phyloP scores from a whole-genome alignment of 148 eudicot species.

The Vaccinium darrowii region DNA sequence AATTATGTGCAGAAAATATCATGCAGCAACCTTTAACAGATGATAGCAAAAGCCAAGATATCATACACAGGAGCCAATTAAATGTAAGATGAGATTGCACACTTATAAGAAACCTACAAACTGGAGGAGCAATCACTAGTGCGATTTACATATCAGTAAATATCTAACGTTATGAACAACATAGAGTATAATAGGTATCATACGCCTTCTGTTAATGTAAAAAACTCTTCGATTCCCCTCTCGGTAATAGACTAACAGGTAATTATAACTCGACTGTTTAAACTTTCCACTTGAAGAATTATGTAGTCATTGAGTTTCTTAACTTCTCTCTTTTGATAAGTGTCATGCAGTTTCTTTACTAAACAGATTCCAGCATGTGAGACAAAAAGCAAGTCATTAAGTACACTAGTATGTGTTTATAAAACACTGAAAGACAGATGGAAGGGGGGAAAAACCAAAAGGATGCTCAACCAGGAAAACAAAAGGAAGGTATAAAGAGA shows the following conservation, averaged over 20 bases:
- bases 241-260: background rate
- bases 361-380: background rate
- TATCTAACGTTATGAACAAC: background rate
- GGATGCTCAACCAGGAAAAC: background rate
- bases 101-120: background rate
- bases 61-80: background rate
- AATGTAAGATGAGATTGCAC: background rate
- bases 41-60: background rate
- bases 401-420: background rate
- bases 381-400: background rate
- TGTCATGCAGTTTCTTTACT: background rate
- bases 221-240: background rate
- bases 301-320: background rate
- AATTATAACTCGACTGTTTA: background rate
- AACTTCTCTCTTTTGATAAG: background rate
- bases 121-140: background rate
- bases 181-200: background rate
- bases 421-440: background rate
- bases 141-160: background rate
- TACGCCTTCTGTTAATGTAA: background rate
- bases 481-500: background rate
- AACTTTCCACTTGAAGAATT: background rate
- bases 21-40: constrained; percentile 10
- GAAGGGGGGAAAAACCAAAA: background rate
- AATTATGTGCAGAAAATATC: constrained; percentile 7